phyloP scores from a whole-genome alignment of 23 red algal species.

The Agarophyton chilense region DNA sequence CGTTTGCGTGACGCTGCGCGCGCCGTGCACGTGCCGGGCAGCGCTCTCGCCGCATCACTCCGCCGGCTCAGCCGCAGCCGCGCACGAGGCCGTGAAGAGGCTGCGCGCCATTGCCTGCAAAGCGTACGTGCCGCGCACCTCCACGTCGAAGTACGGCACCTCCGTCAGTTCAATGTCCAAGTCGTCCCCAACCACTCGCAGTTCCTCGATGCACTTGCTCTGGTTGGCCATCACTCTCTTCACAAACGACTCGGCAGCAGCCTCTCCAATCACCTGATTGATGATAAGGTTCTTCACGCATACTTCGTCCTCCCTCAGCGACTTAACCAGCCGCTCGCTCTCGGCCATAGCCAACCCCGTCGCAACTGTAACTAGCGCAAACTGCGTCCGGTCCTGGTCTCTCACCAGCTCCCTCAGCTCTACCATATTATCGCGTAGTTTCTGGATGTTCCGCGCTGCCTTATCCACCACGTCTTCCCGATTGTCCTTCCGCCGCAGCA shows the following conservation, averaged over 20 bases:
- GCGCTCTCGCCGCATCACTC: background rate
- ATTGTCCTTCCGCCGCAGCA: slow-evolving; percentile 54
- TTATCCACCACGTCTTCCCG: slow-evolving; percentile 53
- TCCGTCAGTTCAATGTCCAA: slow-evolving; percentile 56
- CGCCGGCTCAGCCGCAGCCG: background rate
- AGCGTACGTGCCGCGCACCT: slow-evolving; percentile 84
- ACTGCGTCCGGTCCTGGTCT: slow-evolving; percentile 73
- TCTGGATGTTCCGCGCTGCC: slow-evolving; percentile 49
- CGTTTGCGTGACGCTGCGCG: background rate
- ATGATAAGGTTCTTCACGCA: slow-evolving; percentile 74
- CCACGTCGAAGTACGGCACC: slow-evolving; percentile 97
- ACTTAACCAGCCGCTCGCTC: slow-evolving; percentile 74
- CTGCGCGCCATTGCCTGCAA: slow-evolving; percentile 59
- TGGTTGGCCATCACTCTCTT: slow-evolving; percentile 56
- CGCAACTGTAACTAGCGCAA: slow-evolving; percentile 85
- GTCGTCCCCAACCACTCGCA: slow-evolving; percentile 38
- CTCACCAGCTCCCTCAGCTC: slow-evolving; percentile 70
- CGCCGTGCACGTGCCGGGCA: background rate
- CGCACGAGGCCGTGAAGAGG: slow-evolving; percentile 60
- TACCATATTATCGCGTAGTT: slow-evolving; percentile 70
- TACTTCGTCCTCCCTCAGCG: slow-evolving; percentile 57
- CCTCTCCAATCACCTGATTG: slow-evolving; percentile 87
- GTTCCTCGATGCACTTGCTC: slow-evolving; percentile 41
- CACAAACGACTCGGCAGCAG: slow-evolving; percentile 44
- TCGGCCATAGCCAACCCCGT: slow-evolving; percentile 93